Evolutionary conservation across 805 yeast genomes (phyloP), one percentile per base, ranked within the genome.

Genomic region (Metschnikowia cubensis): DNA sequence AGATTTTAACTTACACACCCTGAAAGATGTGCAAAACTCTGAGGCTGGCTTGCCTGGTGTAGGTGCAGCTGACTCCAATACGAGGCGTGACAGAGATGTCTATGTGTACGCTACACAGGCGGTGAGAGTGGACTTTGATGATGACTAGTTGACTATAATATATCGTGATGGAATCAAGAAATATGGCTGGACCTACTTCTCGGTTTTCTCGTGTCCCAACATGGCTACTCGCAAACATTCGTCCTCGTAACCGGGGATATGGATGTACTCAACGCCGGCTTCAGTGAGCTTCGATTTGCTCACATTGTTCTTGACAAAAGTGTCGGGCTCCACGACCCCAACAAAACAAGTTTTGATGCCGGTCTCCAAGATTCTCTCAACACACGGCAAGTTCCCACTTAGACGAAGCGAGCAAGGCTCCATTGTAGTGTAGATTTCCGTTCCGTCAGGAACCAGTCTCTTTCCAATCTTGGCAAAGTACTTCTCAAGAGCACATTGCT

Each of bases 391-490:
- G 57, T 92, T 91, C 0, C 98, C 98, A 62, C 97, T 89, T 33
- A 92, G 71, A 48, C 99, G 75, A 50, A 80, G 79, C 5, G 96
- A 84, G 64, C 99, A 94, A 0, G 99, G 99, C 63, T 94, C 99
- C 98, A 94, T 94, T 0, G 97, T 89, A 0, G 98, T 92, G 66
- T 88, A 94, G 11, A 94, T 66, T 35, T 87, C 88, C 0, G 94
- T 81, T 0, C 96, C 96, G 7, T 59, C 62, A 0, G 97, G 97
- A 2, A 89, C 73, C 2, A 68, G 69, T 3, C 55, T 42, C 59
- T 51, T 48, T 10, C 71, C 72, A 1, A 68, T 64, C 35, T 67
- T 58, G 6, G 62, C 57, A 50, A 74, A 81, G 58, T 84, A 85
- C 66, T 94, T 94, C 32, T 83, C 86, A 50, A 94, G 63, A 0